Percentiles rank a stretch among this genome's conserved stretches.
Evolutionary conservation across 192 early-diverging fungal species (phyloP).

Genomic region (Cladochytrium replicatum): DNA sequence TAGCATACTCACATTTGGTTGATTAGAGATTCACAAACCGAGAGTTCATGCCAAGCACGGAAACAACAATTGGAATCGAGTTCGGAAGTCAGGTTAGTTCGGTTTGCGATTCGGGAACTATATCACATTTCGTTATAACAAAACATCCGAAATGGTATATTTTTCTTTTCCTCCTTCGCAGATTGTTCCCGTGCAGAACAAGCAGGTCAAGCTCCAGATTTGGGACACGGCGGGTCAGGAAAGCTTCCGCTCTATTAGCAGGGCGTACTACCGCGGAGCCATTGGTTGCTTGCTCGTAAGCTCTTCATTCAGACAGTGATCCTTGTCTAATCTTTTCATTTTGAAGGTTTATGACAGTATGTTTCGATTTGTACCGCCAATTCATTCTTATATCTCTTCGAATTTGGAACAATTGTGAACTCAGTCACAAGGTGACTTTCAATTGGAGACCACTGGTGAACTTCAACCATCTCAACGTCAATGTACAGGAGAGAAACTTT

Average conservation of each 20-base stretch:
- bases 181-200: constrained; percentile 67
- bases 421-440: too few relatives aligned
- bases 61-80: constrained; percentile 33
- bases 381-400: too few relatives aligned
- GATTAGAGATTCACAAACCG: constrained; percentile 25
- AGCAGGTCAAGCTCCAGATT: constrained; percentile 83
- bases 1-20: not conserved
- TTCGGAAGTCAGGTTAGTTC: constrained; percentile 24
- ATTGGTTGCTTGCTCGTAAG: constrained; percentile 35
- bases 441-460: constrained; percentile 8
- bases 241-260: constrained; percentile 27
- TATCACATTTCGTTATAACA: too few relatives aligned
- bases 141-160: too few relatives aligned
- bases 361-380: too few relatives aligned
- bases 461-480: constrained; percentile 1
- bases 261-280: constrained; percentile 35
- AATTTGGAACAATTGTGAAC: too few relatives aligned
- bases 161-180: too few relatives aligned
- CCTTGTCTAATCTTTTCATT: constrained; percentile 58
- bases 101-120: too few relatives aligned
- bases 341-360: constrained; percentile 13
- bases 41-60: constrained; percentile 19
- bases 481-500: constrained; percentile 54
- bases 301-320: constrained; percentile 86
- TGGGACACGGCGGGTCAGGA: constrained; percentile 77